Evolutionary conservation across 1,139 yeast species (phyloP), one percentile per base, ranked within the genome.

Genomic region (Hyphopichia pseudoburtonii): DNA sequence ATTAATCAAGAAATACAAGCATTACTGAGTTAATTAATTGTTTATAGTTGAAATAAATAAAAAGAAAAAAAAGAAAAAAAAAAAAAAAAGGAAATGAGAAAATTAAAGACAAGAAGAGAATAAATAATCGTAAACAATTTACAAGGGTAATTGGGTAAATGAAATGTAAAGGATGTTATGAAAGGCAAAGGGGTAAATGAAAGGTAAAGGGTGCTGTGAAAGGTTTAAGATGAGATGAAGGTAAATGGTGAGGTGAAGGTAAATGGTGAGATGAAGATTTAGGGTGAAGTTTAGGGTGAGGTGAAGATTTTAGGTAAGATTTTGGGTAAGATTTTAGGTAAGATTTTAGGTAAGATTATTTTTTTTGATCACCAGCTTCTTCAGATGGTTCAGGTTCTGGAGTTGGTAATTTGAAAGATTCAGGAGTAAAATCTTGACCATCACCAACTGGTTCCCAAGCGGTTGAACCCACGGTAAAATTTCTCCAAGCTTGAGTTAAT

Each of bases 381-480:
- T 66, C 61, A 51, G 71, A 73, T 31, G 84, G 84, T 57, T 85
- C 94, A 16, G 90, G 87, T 64, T 80, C 82, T 33, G 95, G 94
- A 39, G 81, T 75, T 39, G 95, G 95, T 57, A 86, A 78, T 63
- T 82, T 83, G 73, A 86, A 86, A 17, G 78, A 64, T 45, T 82
- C 90, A 9, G 96, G 96, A 25, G 94, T 79, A 51, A 75, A 80
- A 60, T 87, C 95, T 49, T 79, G 73, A 56, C 96, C 96, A 33
- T 82, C 86, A 44, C 96, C 95, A 50, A 86, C 92, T 51, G 86
- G 95, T 63, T 87, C 95, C 95, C 95, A 87, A 39, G 84, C 88
- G 29, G 94, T 80, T 18, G 92, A 80, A 35, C 95, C 95, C 39
- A 86, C 95, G 28, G 87, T 73, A 66, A 87, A 87, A 70, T 86